Base-by-base conservation (phyloP, 140 eudicot species). In the Cichorium intybus region DNA sequence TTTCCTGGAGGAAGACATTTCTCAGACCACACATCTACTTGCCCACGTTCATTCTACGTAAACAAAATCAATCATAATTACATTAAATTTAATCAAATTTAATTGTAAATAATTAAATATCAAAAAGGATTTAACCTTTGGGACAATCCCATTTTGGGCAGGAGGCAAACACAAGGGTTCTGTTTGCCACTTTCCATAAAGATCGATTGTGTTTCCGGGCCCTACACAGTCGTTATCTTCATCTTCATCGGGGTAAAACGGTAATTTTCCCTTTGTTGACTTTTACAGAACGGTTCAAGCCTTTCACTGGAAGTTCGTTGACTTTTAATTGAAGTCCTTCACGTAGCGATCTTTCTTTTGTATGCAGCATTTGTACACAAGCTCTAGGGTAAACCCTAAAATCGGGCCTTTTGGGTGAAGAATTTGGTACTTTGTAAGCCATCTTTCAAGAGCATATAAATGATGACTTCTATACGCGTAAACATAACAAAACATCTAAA, bases 1-100 rank as follows among this genome's bases (percentile, higher is more conserved):
- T 96, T 92, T 52, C 98, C 98, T n/a, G 92, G 96, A 24, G 98
- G 98, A 47, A 92, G 96, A 82, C 98, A 92, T 77, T 92, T 92
- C 74, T 92, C 95, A 46, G 95, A 88, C 98, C 98, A 92, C 62
- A 88, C 84, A 62, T 92, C 98, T 35, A 92, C 96, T 77, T 79
- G 96, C 28, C 96, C 96, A 41, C 98, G 96, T 61, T 92, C 98
- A 70, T 92, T 92, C 98, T 92, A 74, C 12, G 76, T 9, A 39
- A 34, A 66, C 7, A 28, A 14, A 22, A 23, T 56, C 57, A 59
- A 50, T 69, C 79, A 82, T 24, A 10, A 56, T 21, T 27, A 60
- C 4, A 49, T 33, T 47, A 5, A 48, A 8, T 23, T 20, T n/a
- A 16, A 34, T 43, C 14, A 73, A 18, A 31, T 48, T 37, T 37